Evolutionary conservation across 225 moss, liverwort and hornwort genomes (phyloP).

Genomic region (Thuidium tamariscinum): DNA sequence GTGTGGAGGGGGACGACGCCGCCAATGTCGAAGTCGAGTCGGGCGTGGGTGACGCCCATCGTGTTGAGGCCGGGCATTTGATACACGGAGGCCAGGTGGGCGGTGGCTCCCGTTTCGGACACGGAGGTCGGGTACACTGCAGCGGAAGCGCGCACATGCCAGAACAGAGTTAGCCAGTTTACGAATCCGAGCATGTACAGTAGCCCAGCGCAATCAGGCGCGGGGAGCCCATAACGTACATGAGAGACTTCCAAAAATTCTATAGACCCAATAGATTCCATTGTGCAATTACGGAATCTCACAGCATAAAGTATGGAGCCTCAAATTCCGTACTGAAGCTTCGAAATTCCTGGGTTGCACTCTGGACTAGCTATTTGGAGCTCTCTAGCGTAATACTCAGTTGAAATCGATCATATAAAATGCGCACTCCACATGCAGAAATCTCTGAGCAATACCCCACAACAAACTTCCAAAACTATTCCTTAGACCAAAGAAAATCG

Average conservation of each 20-base stretch:
- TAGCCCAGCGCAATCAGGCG: too few relatives aligned
- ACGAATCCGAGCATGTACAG: too few relatives aligned
- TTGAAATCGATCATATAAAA: too few relatives aligned
- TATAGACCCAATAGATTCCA: too few relatives aligned
- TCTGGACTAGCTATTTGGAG: background rate
- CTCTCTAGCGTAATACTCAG: background rate
- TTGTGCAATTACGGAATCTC: background rate
- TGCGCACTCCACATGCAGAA: background rate
- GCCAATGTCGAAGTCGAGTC: background rate
- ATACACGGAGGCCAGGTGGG: background rate
- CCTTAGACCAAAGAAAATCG: too few relatives aligned
- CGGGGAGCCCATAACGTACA: too few relatives aligned
- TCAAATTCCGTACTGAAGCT: background rate
- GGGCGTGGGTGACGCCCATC: background rate
- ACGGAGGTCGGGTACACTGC: background rate
- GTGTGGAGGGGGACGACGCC: background rate
- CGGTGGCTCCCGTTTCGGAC: background rate
- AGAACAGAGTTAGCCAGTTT: background rate
- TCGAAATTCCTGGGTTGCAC: background rate
- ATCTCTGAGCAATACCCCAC: background rate
- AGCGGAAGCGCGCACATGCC: too few relatives aligned
- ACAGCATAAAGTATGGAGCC: background rate
- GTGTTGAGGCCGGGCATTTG: background rate
- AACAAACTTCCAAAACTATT: too few relatives aligned
- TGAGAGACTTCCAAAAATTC: too few relatives aligned